Conservation (phyloP, 176 grass and related monocot genomes). For the Chrysopogon serrulatus region DNA sequence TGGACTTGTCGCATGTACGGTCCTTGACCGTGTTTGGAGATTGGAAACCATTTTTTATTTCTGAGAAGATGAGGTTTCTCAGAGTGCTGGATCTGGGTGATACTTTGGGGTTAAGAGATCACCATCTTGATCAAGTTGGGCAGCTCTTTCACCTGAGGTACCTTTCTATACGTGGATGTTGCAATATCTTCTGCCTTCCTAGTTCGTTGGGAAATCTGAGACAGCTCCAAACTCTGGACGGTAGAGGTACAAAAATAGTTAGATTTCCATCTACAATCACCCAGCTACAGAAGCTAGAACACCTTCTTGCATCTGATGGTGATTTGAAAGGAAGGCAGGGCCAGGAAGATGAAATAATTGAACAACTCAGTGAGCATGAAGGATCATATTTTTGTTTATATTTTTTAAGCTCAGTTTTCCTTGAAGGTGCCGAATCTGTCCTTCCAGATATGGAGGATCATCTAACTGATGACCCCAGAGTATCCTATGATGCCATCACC, state of each 20-base stretch:
- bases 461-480: no score
- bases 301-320: neutral
- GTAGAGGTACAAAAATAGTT: neutral
- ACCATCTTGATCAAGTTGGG: neutral
- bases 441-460: neutral
- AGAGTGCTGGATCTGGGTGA: slow-evolving; percentile 21
- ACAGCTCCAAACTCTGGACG: no score
- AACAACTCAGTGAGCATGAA: no score
- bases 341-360: no score
- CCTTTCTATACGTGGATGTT: neutral
- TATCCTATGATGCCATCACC: no score
- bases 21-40: slow-evolving; percentile 10
- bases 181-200: no score
- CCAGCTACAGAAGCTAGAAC: neutral
- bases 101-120: neutral
- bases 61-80: neutral
- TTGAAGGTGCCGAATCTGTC: no score
- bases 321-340: no score
- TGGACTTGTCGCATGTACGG: neutral
- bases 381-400: no score
- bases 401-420: no score
- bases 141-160: slow-evolving; percentile 19
- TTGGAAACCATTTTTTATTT: neutral
- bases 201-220: no score
- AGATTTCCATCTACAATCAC: neutral